Conservation (phyloP, 805 yeast species). For the Pichia gijzeniarum region DNA sequence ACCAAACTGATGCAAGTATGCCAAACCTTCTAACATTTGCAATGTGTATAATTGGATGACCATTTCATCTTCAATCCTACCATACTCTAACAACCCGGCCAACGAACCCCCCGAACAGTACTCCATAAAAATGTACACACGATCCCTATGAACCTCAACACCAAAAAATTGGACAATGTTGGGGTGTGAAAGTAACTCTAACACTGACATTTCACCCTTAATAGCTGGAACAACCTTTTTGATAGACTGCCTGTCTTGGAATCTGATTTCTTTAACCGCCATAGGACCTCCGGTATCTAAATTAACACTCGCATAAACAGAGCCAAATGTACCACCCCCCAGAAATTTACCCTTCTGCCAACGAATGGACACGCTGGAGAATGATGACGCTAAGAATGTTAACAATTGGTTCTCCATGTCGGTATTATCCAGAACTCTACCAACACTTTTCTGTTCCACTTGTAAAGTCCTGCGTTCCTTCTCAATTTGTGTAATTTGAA, state of each 20-base stretch:
- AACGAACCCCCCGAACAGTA: constrained; percentile 94
- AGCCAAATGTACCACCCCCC: constrained; percentile 96
- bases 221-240: constrained; percentile 80
- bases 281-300: constrained; percentile 91
- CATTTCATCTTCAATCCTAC: constrained; percentile 91
- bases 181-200: constrained; percentile 93
- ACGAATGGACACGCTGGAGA: constrained; percentile 83
- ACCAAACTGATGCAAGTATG: constrained; percentile 89
- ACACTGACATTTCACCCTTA: constrained; percentile 92
- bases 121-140: constrained; percentile 95
- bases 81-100: constrained; percentile 78
- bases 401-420: constrained; percentile 85
- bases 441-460: constrained; percentile 51
- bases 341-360: constrained; percentile 95
- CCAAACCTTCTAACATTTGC: constrained; percentile 92
- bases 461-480: constrained; percentile 38
- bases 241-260: constrained; percentile 83
- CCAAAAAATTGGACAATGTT: constrained; percentile 95
- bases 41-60: constrained; percentile 85
- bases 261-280: constrained; percentile 94
- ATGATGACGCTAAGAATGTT: constrained; percentile 78
- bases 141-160: constrained; percentile 93
- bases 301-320: constrained; percentile 86
- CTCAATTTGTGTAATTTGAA: constrained; percentile 60
- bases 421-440: constrained; percentile 82